Conservation (phyloP, 139 green algal genomes). For the Penium margaritaceum region DNA sequence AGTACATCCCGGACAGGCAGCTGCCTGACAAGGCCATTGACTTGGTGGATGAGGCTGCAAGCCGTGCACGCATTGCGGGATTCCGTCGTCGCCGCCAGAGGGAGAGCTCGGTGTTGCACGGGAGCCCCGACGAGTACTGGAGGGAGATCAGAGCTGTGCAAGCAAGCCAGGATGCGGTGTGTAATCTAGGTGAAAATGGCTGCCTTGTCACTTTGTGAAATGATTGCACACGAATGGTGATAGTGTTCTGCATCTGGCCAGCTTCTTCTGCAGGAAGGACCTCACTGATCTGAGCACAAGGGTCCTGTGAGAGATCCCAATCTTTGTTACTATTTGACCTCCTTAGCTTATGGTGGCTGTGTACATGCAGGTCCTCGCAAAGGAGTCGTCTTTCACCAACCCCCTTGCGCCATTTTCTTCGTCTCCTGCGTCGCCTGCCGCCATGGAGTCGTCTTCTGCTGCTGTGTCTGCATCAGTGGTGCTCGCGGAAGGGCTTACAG, state of each 20-base stretch:
- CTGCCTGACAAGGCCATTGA: conserved; percentile 97
- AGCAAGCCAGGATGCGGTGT: conserved; percentile 6
- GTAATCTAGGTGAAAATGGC: no score
- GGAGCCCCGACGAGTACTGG: conserved; percentile 28
- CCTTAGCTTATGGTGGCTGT: neutral
- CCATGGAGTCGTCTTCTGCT: no score
- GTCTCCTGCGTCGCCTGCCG: no score
- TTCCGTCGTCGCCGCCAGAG: conserved; percentile 60
- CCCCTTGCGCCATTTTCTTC: neutral
- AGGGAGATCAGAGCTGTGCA: conserved; percentile 31
- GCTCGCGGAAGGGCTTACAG: no score
- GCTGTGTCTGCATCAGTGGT: no score
- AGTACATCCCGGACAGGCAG: conserved; percentile 78
- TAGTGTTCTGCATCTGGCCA: neutral
- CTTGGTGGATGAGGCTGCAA: conserved; percentile 93
- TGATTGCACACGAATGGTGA: no score
- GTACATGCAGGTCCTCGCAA: neutral
- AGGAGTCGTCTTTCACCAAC: neutral
- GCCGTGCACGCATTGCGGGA: conserved; percentile 68
- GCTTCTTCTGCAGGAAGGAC: neutral
- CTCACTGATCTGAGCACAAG: neutral
- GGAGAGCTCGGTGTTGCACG: conserved; percentile 60
- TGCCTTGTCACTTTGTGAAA: no score
- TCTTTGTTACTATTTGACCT: neutral
- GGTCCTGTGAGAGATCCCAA: neutral